Base-by-base conservation (phyloP, 2,329 filamentous ascomycete genomes). In the Calonectria pseudoturangicola region DNA sequence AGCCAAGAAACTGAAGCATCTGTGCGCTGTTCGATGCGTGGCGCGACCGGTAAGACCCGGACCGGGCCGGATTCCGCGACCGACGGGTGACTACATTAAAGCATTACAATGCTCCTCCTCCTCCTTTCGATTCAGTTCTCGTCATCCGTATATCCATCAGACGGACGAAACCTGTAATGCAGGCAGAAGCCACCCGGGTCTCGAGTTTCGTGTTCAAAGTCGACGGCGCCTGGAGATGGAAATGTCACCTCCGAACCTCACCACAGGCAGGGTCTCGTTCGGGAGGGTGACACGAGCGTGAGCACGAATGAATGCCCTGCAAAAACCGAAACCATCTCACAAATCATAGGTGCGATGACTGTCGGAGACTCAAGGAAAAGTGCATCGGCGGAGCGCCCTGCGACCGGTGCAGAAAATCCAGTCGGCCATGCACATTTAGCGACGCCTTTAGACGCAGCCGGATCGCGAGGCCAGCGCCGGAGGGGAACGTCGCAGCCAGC, bases 371-470 rank as follows among this genome's bases (percentile, higher is more conserved):
- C 68, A 90, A 90, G 77, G 88, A 90, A 79, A 89, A 89, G 81
- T 90, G 88, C 76, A 88, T 89, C 74, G 89, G 88, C 60, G 88
- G 88, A 62, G 83, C 88, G 18, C 89, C 89, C 1, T 90, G 88
- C 77, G 86, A 87, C 60, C 83, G 88, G 66, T 90, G 88, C 86
- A 76, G 90, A 88, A 79, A 84, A 86, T 70, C 89, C 88, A 74
- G 25, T 21, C 65, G 68, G 43, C 48, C 58, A 63, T 68, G 66
- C 54, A 28, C 58, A 15, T 68, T 68, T n/a, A 60, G 54, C 15
- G 54, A 60, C 54, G 54, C 54, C 54, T 60, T 60, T 36, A 60
- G 30, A 43, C 36, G 54, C 13, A 60, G 33, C 54, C 54, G 54
- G 33, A 39, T 41, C 3, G 25, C 54, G 36, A 60, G 54, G 36